phyloP scores from a whole-genome alignment of 192 early-diverging fungal genomes.

The Entomortierella chlamydospora region DNA sequence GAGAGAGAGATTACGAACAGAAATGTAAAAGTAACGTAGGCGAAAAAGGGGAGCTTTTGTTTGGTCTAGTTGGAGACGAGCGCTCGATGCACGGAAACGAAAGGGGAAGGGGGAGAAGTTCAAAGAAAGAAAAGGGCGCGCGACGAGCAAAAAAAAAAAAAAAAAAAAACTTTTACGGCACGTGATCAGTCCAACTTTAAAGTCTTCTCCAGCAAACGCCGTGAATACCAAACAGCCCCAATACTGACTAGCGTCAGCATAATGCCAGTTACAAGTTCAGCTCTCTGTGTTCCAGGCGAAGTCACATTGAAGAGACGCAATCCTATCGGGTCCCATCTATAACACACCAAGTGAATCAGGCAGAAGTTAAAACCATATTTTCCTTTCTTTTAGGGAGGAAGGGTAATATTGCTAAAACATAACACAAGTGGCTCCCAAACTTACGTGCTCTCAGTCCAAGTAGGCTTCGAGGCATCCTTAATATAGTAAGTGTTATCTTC shows the following conservation, averaged over 20 bases:
- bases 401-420: no score
- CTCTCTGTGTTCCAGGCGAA: constrained; percentile 48
- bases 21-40: no score
- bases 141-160: no score
- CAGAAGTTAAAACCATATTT: no score
- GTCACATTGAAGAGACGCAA: constrained; percentile 58
- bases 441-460: constrained; percentile 68
- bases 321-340: constrained; percentile 60
- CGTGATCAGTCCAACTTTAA: constrained; percentile 43
- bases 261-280: constrained; percentile 59
- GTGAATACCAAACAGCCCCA: constrained; percentile 34
- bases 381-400: no score
- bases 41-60: no score
- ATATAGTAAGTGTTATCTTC: constrained; percentile 49
- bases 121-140: no score
- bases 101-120: no score
- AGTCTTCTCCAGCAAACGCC: constrained; percentile 49
- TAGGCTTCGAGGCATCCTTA: constrained; percentile 56
- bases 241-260: constrained; percentile 47
- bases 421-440: constrained; percentile 17
- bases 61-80: no score
- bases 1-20: no score
- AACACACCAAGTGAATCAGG: neutral
- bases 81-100: no score
- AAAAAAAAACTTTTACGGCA: no score